phyloP scores from a whole-genome alignment of 1,284 basidiomycete genomes.

The Cutaneotrichosporon sp. region DNA sequence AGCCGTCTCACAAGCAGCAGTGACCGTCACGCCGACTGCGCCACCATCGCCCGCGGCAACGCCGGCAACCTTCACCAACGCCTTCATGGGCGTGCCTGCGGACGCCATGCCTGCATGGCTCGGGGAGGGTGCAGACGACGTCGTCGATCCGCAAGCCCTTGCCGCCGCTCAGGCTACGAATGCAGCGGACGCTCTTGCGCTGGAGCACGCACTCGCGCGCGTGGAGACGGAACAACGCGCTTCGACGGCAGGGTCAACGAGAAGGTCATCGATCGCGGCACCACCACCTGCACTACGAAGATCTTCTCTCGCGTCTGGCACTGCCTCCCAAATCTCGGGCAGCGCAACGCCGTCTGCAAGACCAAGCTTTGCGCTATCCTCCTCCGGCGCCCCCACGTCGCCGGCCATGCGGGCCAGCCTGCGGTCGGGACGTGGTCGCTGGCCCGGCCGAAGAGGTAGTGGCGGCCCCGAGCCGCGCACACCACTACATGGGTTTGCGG shows the following conservation, averaged over 20 bases:
- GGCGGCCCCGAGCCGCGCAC: not conserved
- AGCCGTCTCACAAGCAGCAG: no score
- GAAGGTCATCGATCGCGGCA: no score
- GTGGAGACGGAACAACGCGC: not conserved
- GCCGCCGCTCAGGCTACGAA: slow-evolving; percentile 2
- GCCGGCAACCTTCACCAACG: slow-evolving; percentile 4
- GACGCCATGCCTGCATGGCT: slow-evolving; percentile 13
- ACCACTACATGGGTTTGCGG: not conserved
- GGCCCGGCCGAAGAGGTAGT: not conserved
- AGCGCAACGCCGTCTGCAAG: no score
- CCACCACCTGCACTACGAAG: not conserved
- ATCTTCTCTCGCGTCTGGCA: not conserved
- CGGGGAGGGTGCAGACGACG: slow-evolving; percentile 11
- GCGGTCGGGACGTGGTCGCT: not conserved
- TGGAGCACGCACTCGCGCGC: not conserved
- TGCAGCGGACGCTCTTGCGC: not conserved
- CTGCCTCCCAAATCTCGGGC: not conserved
- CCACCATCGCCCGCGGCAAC: not conserved
- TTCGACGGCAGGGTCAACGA: not conserved
- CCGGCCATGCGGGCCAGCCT: not conserved
- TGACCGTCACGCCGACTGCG: not conserved
- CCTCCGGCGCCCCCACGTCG: not conserved
- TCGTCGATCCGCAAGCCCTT: slow-evolving; percentile 10
- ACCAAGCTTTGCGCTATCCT: no score
- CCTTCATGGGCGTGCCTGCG: slow-evolving; percentile 13